phyloP scores from a whole-genome alignment of 495 filamentous ascomycete genomes.

The Aspergillus indologenus region DNA sequence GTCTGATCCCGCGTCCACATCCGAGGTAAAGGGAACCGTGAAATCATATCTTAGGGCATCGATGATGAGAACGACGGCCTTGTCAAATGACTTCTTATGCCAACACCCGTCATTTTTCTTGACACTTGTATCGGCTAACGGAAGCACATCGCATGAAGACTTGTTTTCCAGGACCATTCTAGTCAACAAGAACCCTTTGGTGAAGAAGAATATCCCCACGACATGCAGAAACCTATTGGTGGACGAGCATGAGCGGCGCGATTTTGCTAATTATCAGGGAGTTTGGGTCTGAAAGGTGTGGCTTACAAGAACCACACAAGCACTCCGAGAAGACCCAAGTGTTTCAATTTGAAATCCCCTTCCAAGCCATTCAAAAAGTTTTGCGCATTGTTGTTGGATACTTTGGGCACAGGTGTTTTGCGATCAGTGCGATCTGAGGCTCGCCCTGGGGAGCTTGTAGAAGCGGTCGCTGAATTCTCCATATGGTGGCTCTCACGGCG shows the following conservation, averaged over 20 bases:
- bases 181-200: slow-evolving; percentile 94
- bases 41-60: slow-evolving; percentile 97
- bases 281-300: slow-evolving; percentile 9
- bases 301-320: slow-evolving; percentile 46
- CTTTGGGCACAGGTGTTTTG: slow-evolving; percentile 18
- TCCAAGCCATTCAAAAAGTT: slow-evolving; percentile 29
- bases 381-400: slow-evolving; percentile 16
- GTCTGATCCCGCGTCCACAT: slow-evolving; percentile 44
- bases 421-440: slow-evolving; percentile 9
- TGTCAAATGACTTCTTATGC: slow-evolving; percentile 90
- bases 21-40: slow-evolving; percentile 71
- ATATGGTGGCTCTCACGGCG: slow-evolving; percentile 4
- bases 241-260: neutral
- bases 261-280: neutral
- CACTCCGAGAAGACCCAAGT: slow-evolving; percentile 40
- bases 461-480: slow-evolving; percentile 7
- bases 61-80: slow-evolving; percentile 86
- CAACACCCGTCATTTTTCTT: slow-evolving; percentile 74
- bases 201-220: slow-evolving; percentile 86
- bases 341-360: slow-evolving; percentile 41
- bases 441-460: slow-evolving; percentile 3
- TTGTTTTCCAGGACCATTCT: slow-evolving; percentile 84
- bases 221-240: slow-evolving; percentile 63
- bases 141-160: slow-evolving; percentile 74
- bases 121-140: slow-evolving; percentile 51